These are phyloP conservation scores for Tetracladium maxilliforme DNA, from an alignment of 2,329 filamentous ascomycete genomes.

Conservation along the genomic window DNA sequence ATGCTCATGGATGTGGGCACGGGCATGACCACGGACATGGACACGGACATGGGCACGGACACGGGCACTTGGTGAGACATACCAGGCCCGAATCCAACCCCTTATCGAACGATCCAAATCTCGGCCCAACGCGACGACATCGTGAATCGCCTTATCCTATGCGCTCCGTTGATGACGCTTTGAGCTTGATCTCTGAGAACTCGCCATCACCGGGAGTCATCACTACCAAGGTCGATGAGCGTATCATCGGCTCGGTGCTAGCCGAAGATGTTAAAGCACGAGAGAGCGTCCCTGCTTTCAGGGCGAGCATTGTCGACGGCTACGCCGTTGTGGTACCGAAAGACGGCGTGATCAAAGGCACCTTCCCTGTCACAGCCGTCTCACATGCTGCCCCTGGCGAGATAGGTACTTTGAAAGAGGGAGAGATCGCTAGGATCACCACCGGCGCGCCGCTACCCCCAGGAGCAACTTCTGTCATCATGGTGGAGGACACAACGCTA, in stretches of 20 bases:
- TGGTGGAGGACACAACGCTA: constrained; percentile 88
- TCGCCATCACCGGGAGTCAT: constrained; percentile 49
- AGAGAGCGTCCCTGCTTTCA: constrained; percentile 82
- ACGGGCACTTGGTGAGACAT: constrained; percentile 53
- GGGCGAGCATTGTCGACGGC: constrained; percentile 92
- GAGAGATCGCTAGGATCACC: constrained; percentile 79
- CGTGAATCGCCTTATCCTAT: constrained; percentile 86
- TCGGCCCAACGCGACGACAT: constrained; percentile 55
- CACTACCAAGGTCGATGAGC: constrained; percentile 43
- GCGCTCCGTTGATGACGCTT: constrained; percentile 71
- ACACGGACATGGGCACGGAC: constrained; percentile 48
- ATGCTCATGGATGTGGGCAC: constrained; percentile 21
- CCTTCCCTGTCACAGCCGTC: constrained; percentile 74
- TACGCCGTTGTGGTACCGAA: constrained; percentile 67
- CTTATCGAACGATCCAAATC: constrained; percentile 43
- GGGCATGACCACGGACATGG: constrained; percentile 34
- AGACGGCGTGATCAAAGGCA: constrained; percentile 50
- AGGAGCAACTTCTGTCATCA: constrained; percentile 82
- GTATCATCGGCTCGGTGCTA: constrained; percentile 62
- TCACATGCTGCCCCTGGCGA: constrained; percentile 72
- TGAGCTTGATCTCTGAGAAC: constrained; percentile 56
- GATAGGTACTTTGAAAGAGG: constrained; percentile 47
- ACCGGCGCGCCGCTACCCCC: constrained; percentile 84
- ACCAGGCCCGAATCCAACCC: constrained; percentile 45
- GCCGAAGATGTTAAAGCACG: constrained; percentile 67